Evolutionary conservation across 768 basidiomycete species (phyloP).

Genomic region (Russula ochroleuca): DNA sequence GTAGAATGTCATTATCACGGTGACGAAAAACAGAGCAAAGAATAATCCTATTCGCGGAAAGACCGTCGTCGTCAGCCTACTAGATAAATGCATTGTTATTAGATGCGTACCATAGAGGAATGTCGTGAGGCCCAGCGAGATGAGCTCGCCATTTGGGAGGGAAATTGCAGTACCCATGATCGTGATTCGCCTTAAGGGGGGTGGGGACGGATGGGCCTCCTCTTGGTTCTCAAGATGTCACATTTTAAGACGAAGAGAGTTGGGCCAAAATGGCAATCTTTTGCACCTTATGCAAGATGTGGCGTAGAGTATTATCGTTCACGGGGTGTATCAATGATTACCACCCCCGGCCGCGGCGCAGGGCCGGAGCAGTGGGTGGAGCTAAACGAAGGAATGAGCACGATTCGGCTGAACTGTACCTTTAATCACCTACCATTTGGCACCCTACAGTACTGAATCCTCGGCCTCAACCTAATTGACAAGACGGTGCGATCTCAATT

Average conservation of each 20-base stretch:
- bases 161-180: neutral
- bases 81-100: neutral
- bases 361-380: neutral
- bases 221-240: neutral
- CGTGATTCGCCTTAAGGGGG: neutral
- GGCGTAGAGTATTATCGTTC: neutral
- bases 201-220: neutral
- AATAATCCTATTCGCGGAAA: neutral
- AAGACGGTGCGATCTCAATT: neutral
- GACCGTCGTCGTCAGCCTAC: neutral
- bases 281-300: neutral
- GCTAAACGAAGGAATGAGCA: no score
- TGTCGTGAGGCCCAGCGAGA: constrained; percentile 9
- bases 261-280: neutral
- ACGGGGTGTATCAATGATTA: neutral
- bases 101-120: constrained; percentile 12
- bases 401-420: neutral
- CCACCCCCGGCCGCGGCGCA: neutral
- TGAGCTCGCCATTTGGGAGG: neutral
- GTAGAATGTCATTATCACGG: neutral
- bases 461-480: neutral
- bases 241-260: neutral
- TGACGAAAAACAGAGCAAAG: constrained; percentile 10
- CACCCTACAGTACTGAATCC: neutral
- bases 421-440: neutral